Conservation (phyloP, 176 grass and related monocot species). For the Oryza brachyantha region DNA sequence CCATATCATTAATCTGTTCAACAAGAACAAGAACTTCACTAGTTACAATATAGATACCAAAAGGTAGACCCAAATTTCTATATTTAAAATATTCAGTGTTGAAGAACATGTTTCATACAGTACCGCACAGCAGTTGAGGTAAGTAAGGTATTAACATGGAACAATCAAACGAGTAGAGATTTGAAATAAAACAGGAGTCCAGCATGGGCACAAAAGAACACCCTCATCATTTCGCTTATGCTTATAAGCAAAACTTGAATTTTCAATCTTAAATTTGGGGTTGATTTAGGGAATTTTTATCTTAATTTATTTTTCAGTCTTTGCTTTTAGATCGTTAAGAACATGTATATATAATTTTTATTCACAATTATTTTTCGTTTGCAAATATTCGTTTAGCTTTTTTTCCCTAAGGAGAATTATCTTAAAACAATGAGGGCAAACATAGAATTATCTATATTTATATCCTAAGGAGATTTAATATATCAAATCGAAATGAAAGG, state of each 20-base stretch:
- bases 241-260: too few relatives aligned
- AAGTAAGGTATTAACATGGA: slow-evolving; percentile 14
- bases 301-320: too few relatives aligned
- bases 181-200: slow-evolving; percentile 11
- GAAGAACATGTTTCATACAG: slow-evolving; percentile 19
- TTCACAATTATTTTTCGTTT: too few relatives aligned
- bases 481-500: neutral
- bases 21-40: slow-evolving; percentile 2
- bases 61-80: slow-evolving; percentile 19
- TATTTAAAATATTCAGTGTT: slow-evolving; percentile 18
- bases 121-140: neutral
- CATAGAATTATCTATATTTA: neutral
- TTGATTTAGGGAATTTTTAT: too few relatives aligned
- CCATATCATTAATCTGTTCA: slow-evolving; percentile 79
- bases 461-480: neutral
- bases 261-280: too few relatives aligned
- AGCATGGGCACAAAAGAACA: neutral
- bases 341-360: too few relatives aligned
- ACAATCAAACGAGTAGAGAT: neutral
- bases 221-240: too few relatives aligned
- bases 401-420: too few relatives aligned
- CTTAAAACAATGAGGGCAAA: too few relatives aligned
- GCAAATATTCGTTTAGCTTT: too few relatives aligned
- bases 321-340: too few relatives aligned
- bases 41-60: neutral